These are phyloP conservation scores for Leptosphaerulina australis DNA, from an alignment of 2,329 filamentous ascomycete genomes.

Conservation along the genomic window DNA sequence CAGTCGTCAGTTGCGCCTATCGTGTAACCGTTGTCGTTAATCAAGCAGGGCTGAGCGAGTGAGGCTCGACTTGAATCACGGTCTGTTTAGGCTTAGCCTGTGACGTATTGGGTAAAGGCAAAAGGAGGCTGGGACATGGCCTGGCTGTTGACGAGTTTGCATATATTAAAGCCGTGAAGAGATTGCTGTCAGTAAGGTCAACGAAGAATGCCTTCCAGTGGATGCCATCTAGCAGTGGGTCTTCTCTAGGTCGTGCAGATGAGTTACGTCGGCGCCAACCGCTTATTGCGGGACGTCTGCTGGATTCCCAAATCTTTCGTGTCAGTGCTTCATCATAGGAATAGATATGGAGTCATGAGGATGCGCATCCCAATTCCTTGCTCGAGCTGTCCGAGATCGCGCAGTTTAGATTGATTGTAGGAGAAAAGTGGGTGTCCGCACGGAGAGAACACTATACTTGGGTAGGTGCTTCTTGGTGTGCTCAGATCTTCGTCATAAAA, in stretches of 20 bases:
- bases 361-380: background rate
- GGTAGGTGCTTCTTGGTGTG: too few relatives aligned
- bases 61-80: too few relatives aligned
- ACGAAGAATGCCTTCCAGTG: background rate
- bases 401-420: conserved; percentile 1
- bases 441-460: background rate
- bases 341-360: background rate
- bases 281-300: background rate
- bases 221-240: background rate
- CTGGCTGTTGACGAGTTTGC: too few relatives aligned
- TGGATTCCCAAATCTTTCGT: background rate
- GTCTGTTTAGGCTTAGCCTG: too few relatives aligned
- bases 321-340: background rate
- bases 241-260: background rate
- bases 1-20: background rate
- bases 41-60: too few relatives aligned
- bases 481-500: too few relatives aligned
- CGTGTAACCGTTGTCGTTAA: too few relatives aligned
- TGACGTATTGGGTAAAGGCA: too few relatives aligned
- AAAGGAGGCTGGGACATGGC: too few relatives aligned
- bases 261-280: background rate
- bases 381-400: background rate
- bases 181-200: background rate
- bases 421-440: background rate
- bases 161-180: background rate